Evolutionary conservation across 306 rosid species (phyloP), one percentile per base, ranked within the genome.

Genomic region (Ammopiptanthus mongolicus): DNA sequence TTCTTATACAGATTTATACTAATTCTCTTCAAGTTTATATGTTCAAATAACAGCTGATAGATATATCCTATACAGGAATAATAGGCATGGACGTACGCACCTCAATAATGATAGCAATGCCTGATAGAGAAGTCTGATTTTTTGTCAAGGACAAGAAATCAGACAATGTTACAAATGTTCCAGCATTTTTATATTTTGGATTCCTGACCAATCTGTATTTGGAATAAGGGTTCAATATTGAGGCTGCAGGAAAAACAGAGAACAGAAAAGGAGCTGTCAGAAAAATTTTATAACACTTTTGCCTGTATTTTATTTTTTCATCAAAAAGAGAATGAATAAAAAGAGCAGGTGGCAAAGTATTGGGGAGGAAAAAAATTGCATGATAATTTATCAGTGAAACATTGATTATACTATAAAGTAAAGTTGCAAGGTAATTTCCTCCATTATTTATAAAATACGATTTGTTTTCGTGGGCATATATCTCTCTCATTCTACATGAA

Each of bases 81-180:
- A 13, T 14, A 74, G n/a, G 33, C 28, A 64, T 5, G 21, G 18
- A 34, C 60, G 51, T 60, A 34, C 93, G 25, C 62, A 90, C 99
- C 93, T 96, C 92, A 81, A 96, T 81, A 80, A 68, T 74, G 76
- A 96, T 86, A 77, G 87, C 34, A 77, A 96, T 75, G 65, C 97
- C 97, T 8, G 88, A 73, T 69, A 96, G 90, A 78, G 96, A 85
- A 55, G 84, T 74, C 1, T 84, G 61, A 18, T 78, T 88, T 85
- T 89, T 90, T 56, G 98, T 73, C 87, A 96, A 74, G 55, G 85
- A 77, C 88, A 96, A 81, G 85, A 96, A 96, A 3, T 92, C 93
- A 13, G 92, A 76, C 67, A 96, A 79, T 17, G 91, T 69, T 28
- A 88, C 1, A 77, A 87, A 77, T 1, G 10, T 47, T 53, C 99